Evolutionary conservation across 768 basidiomycete genomes (phyloP).

Genomic region (Lactifluus rugatus): DNA sequence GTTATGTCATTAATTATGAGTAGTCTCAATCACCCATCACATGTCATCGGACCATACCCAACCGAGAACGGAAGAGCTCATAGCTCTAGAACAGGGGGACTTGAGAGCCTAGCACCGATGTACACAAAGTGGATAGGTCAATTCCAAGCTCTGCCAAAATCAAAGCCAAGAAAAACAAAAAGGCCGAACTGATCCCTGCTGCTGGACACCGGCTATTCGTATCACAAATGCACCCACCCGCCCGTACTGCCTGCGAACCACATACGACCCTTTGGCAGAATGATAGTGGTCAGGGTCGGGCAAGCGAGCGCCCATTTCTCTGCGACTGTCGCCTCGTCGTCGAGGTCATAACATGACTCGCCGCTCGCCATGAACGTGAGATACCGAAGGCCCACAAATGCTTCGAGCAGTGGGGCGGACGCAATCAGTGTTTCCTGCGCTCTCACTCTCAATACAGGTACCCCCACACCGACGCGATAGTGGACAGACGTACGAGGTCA

Average conservation of each 20-base stretch:
- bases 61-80: no score
- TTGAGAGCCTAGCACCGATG: no score
- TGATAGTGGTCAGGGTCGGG: constrained; percentile 53
- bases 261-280: constrained; percentile 50
- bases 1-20: no score
- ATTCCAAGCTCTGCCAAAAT: neutral
- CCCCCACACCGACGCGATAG: neutral
- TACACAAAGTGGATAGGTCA: no score
- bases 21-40: no score
- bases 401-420: constrained; percentile 30
- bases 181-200: neutral
- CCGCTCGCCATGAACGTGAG: constrained; percentile 52
- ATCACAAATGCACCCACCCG: constrained; percentile 11
- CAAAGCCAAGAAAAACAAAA: neutral
- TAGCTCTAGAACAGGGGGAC: no score
- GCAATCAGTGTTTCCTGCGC: constrained; percentile 35
- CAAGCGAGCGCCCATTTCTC: constrained; percentile 46
- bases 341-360: constrained; percentile 12
- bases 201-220: neutral
- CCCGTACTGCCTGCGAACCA: constrained; percentile 38
- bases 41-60: no score
- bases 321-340: constrained; percentile 45
- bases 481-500: constrained; percentile 32
- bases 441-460: neutral
- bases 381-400: constrained; percentile 36